phyloP scores from a whole-genome alignment of 768 basidiomycete genomes.

The Dioszegia aurantiaca region DNA sequence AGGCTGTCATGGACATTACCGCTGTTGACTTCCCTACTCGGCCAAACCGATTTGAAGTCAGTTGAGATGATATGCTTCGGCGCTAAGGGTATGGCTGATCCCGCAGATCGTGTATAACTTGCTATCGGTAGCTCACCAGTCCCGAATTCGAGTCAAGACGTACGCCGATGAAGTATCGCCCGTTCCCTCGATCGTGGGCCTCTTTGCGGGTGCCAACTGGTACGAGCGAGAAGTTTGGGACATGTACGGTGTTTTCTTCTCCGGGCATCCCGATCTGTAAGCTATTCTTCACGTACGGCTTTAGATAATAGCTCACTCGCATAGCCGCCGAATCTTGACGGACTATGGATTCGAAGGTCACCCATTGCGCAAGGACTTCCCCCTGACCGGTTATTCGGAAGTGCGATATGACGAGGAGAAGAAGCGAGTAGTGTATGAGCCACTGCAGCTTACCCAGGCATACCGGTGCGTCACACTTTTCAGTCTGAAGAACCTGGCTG shows the following conservation, averaged over 20 bases:
- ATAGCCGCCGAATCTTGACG: constrained; percentile 89
- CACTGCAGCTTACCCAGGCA: constrained; percentile 93
- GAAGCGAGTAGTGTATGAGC: constrained; percentile 96
- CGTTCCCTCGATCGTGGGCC: constrained; percentile 72
- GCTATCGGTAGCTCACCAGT: constrained; percentile 71
- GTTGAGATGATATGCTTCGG: neutral
- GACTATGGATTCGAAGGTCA: constrained; percentile 99
- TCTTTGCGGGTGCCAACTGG: constrained; percentile 95
- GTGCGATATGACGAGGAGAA: constrained; percentile 96
- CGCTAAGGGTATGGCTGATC: neutral
- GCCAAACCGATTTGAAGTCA: constrained; percentile 79
- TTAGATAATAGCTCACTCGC: constrained; percentile 4
- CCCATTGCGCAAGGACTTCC: constrained; percentile 96
- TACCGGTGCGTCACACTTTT: constrained; percentile 65
- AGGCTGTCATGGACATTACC: constrained; percentile 84
- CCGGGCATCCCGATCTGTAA: constrained; percentile 90
- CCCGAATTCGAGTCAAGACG: constrained; percentile 92
- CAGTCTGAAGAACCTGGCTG: constrained; percentile 7
- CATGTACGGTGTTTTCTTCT: constrained; percentile 94
- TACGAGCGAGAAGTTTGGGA: constrained; percentile 99
- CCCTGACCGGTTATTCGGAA: constrained; percentile 96
- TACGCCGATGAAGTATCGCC: constrained; percentile 90
- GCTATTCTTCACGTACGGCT: constrained; percentile 48
- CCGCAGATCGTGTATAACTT: constrained; percentile 80
- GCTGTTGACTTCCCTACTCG: constrained; percentile 94